phyloP scores from a whole-genome alignment of 2,329 filamentous ascomycete species.

The Aphanocladium album region DNA sequence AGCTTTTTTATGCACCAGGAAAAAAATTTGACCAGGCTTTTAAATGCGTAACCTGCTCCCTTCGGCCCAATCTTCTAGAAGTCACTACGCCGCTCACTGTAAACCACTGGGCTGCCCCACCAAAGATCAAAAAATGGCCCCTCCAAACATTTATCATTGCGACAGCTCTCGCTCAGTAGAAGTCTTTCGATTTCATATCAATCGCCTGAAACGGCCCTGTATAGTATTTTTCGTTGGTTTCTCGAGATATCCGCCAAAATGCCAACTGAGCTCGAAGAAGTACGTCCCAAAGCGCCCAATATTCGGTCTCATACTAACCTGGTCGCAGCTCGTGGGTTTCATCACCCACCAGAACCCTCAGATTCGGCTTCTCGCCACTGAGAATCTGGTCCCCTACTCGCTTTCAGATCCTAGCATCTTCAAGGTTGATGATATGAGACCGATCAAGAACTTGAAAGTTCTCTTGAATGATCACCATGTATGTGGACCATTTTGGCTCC shows the following conservation, averaged over 20 bases:
- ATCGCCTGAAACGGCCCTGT: background rate
- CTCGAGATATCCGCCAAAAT: constrained; percentile 39
- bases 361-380: constrained; percentile 77
- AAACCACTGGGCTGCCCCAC: constrained; percentile 6
- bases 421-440: constrained; percentile 72
- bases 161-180: background rate
- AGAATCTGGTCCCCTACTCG: constrained; percentile 82
- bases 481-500: constrained; percentile 27
- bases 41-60: background rate
- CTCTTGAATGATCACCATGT: constrained; percentile 79
- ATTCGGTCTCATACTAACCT: constrained; percentile 3
- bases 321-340: constrained; percentile 78
- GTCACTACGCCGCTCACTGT: background rate
- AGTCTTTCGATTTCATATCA: constrained; percentile 10
- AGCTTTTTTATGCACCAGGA: no score
- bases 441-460: constrained; percentile 82
- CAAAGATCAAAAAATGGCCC: constrained; percentile 11
- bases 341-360: constrained; percentile 88
- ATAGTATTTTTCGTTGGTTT: constrained; percentile 10
- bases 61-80: constrained; percentile 6
- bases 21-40: background rate
- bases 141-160: constrained; percentile 11
- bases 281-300: constrained; percentile 29
- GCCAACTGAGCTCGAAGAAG: constrained; percentile 74
- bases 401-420: constrained; percentile 71